Conservation (phyloP, 2,329 filamentous ascomycete species). For the Clonostachys rhizophaga region DNA sequence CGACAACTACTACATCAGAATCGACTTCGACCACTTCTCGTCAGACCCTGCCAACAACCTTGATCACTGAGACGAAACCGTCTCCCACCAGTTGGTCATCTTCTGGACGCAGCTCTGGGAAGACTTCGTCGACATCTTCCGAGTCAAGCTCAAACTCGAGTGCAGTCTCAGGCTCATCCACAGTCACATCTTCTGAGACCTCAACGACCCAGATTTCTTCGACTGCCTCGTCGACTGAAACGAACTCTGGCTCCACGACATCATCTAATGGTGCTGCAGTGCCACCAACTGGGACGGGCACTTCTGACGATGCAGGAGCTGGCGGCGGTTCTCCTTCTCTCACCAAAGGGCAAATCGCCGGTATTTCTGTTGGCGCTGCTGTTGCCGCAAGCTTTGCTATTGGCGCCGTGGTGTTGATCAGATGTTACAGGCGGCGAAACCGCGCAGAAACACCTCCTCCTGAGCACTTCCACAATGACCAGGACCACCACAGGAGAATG, state of each 20-base stretch:
- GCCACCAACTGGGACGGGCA: too few species aligned
- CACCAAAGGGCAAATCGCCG: slow-evolving; percentile 40
- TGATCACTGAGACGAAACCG: slow-evolving; percentile 1
- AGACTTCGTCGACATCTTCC: too few species aligned
- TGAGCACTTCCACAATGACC: not conserved
- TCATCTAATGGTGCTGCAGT: slow-evolving; percentile 6
- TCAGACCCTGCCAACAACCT: not conserved
- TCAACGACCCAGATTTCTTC: not conserved
- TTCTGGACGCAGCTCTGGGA: too few species aligned
- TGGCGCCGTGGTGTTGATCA: slow-evolving; percentile 38
- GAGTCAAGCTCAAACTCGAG: too few species aligned
- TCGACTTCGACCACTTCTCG: too few species aligned
- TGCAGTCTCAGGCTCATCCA: too few species aligned
- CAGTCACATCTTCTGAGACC: too few species aligned
- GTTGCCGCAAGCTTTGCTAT: slow-evolving; percentile 43
- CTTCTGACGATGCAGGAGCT: not conserved
- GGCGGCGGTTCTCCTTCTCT: not conserved
- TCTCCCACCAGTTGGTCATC: too few species aligned
- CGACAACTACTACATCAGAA: slow-evolving; percentile 3
- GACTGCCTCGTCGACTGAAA: not conserved
- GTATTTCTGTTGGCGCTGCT: slow-evolving; percentile 51
- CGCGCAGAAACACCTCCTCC: slow-evolving; percentile 4
- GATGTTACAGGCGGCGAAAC: slow-evolving; percentile 31
- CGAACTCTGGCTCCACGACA: slow-evolving; percentile 3
- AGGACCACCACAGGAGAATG: too few species aligned